A percentile compares a stretch with the other conserved stretches of the same genome.
Evolutionary conservation across 371 early-diverging fungal species (phyloP).

Genomic region (Syncephalastrum racemosum): DNA sequence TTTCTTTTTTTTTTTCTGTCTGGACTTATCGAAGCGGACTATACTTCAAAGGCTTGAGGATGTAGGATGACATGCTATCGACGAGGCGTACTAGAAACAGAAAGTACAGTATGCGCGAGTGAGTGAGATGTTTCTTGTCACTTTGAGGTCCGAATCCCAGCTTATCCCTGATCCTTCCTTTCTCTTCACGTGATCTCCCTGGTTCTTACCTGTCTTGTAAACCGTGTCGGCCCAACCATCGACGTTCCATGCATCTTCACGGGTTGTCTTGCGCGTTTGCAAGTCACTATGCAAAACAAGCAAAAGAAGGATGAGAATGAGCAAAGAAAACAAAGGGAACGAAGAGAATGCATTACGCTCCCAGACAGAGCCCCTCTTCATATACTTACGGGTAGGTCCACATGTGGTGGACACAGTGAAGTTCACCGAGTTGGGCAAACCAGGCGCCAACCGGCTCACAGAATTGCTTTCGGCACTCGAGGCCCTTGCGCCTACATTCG

Average conservation of each 20-base stretch:
- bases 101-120: slow-evolving; percentile 1
- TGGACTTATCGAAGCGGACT: slow-evolving; percentile 66
- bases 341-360: too few relatives aligned
- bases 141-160: background rate
- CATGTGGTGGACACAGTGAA: slow-evolving; percentile 92
- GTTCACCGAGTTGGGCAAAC: slow-evolving; percentile 89
- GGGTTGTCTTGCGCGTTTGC: slow-evolving; percentile 81
- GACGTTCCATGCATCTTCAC: slow-evolving; percentile 91
- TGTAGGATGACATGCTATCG: slow-evolving; percentile 80
- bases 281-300: slow-evolving; percentile 58
- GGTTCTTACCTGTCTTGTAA: slow-evolving; percentile 75
- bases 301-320: slow-evolving; percentile 10
- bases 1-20: background rate
- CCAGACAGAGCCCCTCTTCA: too few relatives aligned
- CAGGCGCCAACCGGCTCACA: slow-evolving; percentile 94
- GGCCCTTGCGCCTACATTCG: slow-evolving; percentile 63
- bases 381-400: slow-evolving; percentile 88
- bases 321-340: too few relatives aligned
- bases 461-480: slow-evolving; percentile 84
- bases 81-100: slow-evolving; percentile 70
- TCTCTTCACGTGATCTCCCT: background rate
- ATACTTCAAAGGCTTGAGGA: slow-evolving; percentile 79
- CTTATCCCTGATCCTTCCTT: background rate
- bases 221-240: slow-evolving; percentile 95
- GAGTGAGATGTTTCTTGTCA: background rate